Evolutionary conservation across 2,329 filamentous ascomycete species (phyloP).

Genomic region (Colletotrichum filicis): DNA sequence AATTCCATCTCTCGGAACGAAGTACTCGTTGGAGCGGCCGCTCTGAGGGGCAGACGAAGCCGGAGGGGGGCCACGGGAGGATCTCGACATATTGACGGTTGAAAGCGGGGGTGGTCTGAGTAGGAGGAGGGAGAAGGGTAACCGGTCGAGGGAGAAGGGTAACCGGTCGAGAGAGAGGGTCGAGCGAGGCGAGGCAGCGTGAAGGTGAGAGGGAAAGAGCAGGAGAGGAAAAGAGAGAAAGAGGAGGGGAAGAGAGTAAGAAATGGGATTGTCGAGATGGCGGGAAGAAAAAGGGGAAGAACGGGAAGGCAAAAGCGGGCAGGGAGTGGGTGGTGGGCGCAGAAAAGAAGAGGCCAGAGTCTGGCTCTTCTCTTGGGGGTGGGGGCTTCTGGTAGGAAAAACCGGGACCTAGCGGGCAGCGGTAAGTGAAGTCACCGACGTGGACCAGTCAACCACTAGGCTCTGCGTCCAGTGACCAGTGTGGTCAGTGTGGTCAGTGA

Average conservation of each 20-base stretch:
- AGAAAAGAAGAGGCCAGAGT: constrained; percentile 41
- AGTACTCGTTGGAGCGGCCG: constrained; percentile 78
- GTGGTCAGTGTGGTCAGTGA: not conserved
- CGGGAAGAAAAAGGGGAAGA: constrained; percentile 43
- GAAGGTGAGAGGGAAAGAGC: constrained; percentile 32
- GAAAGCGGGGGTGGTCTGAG: constrained; percentile 28
- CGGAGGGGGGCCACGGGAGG: constrained; percentile 47
- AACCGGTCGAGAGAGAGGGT: constrained; percentile 33
- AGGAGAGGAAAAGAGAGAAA: constrained; percentile 37
- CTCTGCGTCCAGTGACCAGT: constrained; percentile 4
- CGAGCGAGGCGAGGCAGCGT: constrained; percentile 8
- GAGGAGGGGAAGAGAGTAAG: constrained; percentile 38
- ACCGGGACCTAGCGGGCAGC: constrained; percentile 28
- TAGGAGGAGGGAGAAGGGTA: constrained; percentile 30
- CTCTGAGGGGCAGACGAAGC: constrained; percentile 50
- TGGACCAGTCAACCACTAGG: constrained; percentile 8
- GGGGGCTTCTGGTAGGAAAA: constrained; percentile 26
- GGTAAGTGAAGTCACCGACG: constrained; percentile 9
- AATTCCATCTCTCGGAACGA: constrained; percentile 83
- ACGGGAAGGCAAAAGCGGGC: constrained; percentile 41
- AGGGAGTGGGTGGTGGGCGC: constrained; percentile 41
- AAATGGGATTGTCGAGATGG: constrained; percentile 42
- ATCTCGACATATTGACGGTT: constrained; percentile 52
- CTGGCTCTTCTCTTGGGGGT: constrained; percentile 32
- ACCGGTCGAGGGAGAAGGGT: constrained; percentile 20